Percentiles rank a stretch among this genome's conserved stretches.
These are phyloP conservation scores for Starmerella riodocensis DNA, from an alignment of 805 yeast species.

Conservation along the genomic window DNA sequence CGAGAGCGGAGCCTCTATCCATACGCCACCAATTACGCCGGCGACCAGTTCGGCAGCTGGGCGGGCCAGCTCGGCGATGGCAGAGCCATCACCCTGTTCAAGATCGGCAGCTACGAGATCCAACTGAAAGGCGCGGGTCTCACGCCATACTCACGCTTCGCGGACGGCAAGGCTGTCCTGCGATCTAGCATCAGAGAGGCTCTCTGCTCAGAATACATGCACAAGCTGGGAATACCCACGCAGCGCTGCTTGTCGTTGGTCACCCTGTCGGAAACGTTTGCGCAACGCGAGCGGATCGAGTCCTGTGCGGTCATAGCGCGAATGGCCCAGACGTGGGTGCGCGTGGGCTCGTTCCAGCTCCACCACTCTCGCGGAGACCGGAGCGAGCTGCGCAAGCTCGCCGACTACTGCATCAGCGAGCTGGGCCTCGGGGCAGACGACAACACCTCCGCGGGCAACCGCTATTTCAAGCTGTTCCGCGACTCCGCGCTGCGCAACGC, in stretches of 20 bases:
- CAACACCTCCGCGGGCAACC: conserved; percentile 13
- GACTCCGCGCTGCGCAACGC: conserved; percentile 70
- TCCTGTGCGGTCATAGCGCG: conserved; percentile 75
- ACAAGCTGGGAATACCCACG: conserved; percentile 73
- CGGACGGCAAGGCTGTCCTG: conserved; percentile 90
- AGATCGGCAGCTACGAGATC: conserved; percentile 46
- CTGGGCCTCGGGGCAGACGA: conserved; percentile 14
- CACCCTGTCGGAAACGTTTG: conserved; percentile 58
- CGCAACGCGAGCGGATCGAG: conserved; percentile 59
- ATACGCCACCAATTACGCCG: conserved; percentile 85
- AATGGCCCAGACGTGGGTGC: conserved; percentile 73
- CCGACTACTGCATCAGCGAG: conserved; percentile 54
- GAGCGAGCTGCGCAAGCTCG: conserved; percentile 43
- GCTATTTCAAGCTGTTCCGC: conserved; percentile 58
- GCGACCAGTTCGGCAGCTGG: conserved; percentile 90
- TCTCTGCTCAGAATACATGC: conserved; percentile 65
- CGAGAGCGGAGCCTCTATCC: conserved; percentile 43
- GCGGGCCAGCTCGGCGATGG: conserved; percentile 98
- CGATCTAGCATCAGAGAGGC: conserved; percentile 83
- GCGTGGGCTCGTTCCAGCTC: conserved; percentile 80
- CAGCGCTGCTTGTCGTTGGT: conserved; percentile 72
- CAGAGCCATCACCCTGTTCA: conserved; percentile 71
- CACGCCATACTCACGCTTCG: conserved; percentile 88
- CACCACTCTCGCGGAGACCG: conserved; percentile 63
- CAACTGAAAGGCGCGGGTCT: conserved; percentile 88